A percentile compares a stretch with the other conserved stretches of the same genome.
phyloP scores from a whole-genome alignment of 2,329 filamentous ascomycete species.

The Cercospora berteroae region DNA sequence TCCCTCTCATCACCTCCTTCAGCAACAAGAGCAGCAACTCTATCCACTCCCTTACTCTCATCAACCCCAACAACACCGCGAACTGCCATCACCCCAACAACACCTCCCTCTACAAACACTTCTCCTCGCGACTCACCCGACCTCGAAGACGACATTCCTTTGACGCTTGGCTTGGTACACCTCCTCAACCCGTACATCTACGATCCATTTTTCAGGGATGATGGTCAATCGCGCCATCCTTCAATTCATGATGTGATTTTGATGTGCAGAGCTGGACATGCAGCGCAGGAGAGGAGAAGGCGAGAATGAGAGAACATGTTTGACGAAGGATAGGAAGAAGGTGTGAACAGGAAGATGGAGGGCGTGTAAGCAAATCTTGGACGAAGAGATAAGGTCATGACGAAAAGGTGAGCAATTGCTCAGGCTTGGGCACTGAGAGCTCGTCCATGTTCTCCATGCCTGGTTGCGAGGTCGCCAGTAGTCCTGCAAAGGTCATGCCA shows the following conservation, averaged over 20 bases:
- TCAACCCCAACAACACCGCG: background rate
- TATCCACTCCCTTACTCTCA: background rate
- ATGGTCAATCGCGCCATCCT: background rate
- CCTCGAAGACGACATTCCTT: background rate
- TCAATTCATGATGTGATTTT: background rate
- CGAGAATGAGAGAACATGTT: background rate
- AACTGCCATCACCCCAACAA: background rate
- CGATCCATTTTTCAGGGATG: background rate
- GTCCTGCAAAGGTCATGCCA: background rate
- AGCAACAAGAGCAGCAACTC: background rate
- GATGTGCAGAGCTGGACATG: background rate
- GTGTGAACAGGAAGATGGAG: too few species aligned
- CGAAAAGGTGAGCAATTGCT: background rate
- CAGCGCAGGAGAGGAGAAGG: background rate
- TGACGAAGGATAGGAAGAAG: background rate
- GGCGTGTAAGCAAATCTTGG: too few species aligned
- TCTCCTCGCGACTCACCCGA: background rate
- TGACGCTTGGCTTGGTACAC: background rate
- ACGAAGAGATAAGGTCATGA: background rate
- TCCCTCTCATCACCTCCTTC: background rate
- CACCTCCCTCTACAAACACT: background rate
- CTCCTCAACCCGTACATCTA: background rate
- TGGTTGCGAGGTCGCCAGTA: background rate
- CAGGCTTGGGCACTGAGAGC: background rate
- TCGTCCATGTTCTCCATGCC: background rate